These are phyloP conservation scores for Hibiscus mutabilis DNA, from an alignment of 345 rosid genomes.

Conservation along the genomic window DNA sequence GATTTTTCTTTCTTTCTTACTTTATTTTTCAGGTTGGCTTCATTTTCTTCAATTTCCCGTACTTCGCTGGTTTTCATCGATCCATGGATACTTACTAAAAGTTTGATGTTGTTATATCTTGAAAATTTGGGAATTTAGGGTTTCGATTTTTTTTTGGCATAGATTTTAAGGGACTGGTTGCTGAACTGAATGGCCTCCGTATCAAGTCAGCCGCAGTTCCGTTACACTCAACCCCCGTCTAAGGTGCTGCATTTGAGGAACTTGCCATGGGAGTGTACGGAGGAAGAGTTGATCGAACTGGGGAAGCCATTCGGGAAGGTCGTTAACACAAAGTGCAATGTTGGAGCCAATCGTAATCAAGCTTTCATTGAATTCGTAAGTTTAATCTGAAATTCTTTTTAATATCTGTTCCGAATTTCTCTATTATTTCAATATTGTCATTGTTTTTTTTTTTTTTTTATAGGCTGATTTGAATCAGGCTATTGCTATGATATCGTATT, in stretches of 20 bases:
- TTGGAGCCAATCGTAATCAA: conserved; percentile 94
- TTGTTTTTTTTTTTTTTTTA: not conserved
- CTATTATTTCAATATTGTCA: not conserved
- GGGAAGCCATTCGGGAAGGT: conserved; percentile 97
- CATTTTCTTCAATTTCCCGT: too few species aligned
- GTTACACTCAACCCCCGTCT: conserved; percentile 96
- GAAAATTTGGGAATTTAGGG: too few species aligned
- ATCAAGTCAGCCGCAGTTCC: conserved; percentile 94
- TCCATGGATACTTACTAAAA: too few species aligned
- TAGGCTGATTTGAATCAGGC: conserved; percentile 97
- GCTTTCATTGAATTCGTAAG: conserved; percentile 99
- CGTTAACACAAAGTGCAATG: conserved; percentile 96
- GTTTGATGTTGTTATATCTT: too few species aligned
- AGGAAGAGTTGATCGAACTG: conserved; percentile 83
- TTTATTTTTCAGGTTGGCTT: too few species aligned
- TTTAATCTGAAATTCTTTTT: not conserved
- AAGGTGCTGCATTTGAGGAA: conserved; percentile 98
- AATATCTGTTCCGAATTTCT: too few species aligned
- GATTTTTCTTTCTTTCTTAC: too few species aligned
- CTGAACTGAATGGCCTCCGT: conserved; percentile 73
- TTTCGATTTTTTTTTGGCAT: too few species aligned
- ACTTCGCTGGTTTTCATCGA: too few species aligned
- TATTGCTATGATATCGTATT: conserved; percentile 89
- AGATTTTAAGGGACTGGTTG: not conserved
- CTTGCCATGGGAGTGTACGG: conserved; percentile 99